Conservation (phyloP, 345 rosid genomes). For the Rhodamnia argentea region DNA sequence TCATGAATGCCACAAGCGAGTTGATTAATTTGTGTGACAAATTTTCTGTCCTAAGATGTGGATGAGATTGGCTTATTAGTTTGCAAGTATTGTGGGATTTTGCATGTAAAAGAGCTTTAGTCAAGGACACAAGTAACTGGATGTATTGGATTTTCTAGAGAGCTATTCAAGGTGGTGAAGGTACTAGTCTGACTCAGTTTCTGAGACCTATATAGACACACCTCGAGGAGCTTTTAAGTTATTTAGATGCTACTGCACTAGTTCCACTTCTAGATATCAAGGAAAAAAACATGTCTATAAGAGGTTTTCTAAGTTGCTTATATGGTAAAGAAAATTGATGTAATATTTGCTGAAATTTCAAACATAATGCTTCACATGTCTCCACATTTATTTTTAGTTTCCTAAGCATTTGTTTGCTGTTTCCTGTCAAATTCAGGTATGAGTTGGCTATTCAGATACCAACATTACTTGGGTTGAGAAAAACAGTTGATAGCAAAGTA, state of each 20-base stretch:
- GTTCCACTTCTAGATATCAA: background rate
- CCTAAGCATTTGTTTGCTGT: background rate
- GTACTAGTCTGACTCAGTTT: background rate
- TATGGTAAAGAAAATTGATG: background rate
- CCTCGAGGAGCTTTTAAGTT: background rate
- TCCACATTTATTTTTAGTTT: background rate
- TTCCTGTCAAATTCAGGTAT: background rate
- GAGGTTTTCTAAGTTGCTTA: background rate
- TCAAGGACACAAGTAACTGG: background rate
- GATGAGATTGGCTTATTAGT: background rate
- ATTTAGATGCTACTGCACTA: background rate
- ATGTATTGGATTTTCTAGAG: background rate
- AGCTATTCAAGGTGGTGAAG: background rate
- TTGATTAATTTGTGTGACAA: background rate
- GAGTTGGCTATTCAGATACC: background rate
- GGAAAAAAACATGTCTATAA: background rate
- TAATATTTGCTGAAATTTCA: background rate
- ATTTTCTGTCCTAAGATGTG: background rate
- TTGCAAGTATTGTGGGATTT: background rate
- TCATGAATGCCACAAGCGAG: background rate
- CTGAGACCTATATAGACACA: background rate
- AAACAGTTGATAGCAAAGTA: background rate
- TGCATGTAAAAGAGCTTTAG: background rate
- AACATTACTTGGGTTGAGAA: background rate
- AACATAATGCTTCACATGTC: background rate